phyloP scores from a whole-genome alignment of 73 alveolate genomes.

The Stentor coeruleus region DNA sequence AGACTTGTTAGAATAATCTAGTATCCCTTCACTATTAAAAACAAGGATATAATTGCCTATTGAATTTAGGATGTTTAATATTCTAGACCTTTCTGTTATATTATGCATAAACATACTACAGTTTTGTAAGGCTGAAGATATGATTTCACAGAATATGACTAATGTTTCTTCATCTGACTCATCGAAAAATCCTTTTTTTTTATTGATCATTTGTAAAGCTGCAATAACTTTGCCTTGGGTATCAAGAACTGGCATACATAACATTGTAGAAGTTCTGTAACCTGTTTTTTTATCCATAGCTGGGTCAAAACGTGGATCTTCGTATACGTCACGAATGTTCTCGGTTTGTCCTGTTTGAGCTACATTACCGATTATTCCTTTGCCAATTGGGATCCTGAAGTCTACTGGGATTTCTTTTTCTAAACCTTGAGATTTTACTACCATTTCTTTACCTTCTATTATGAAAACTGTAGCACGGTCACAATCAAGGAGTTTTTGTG shows the following conservation, averaged over 20 bases:
- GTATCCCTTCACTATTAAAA: conserved; percentile 1
- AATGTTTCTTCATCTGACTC: conserved; percentile 25
- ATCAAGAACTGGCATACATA: conserved; percentile 13
- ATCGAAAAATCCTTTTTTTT: not conserved
- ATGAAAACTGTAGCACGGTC: conserved; percentile 17
- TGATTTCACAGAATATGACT: not conserved
- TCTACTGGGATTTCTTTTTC: conserved; percentile 17
- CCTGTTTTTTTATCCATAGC: not conserved
- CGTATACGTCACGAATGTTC: not conserved
- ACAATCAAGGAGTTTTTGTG: conserved; percentile 10
- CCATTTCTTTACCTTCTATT: not conserved
- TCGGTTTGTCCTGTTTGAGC: conserved; percentile 16
- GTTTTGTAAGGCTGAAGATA: not conserved
- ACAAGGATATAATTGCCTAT: not conserved
- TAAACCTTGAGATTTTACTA: not conserved
- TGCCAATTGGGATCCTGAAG: conserved; percentile 15
- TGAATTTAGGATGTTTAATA: not conserved
- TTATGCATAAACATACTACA: not conserved
- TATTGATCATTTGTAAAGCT: conserved; percentile 10
- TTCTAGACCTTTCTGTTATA: not conserved
- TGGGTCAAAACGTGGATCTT: conserved; percentile 15
- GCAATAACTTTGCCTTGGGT: conserved; percentile 12
- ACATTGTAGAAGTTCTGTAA: not conserved
- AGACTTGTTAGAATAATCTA: not conserved
- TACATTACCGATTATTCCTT: conserved; percentile 27